Base-by-base conservation (phyloP, 2,329 filamentous ascomycete genomes). In the Amphichorda felina region DNA sequence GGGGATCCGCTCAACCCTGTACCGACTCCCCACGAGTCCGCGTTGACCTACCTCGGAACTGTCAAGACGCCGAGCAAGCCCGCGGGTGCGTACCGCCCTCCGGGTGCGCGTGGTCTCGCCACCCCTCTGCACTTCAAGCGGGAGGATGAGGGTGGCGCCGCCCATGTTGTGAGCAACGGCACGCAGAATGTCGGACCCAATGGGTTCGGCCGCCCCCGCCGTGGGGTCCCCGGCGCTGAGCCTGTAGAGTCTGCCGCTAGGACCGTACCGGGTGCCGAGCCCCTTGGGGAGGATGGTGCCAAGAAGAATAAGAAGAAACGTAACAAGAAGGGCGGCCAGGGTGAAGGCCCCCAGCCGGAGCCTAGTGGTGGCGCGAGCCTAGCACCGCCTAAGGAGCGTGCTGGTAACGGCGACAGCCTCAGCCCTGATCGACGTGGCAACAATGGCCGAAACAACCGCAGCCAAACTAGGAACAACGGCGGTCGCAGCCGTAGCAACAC, bases 111-210 rank as follows among this genome's bases (percentile, higher is more conserved):
- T 46, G 91, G 91, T 35, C 78, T 82, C 43, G 73, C 78, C 36
- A 96, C 91, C 1, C 91, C 91, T 8, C 68, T 96, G 42, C 84
- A 91, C 48, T 98, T 96, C 68, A 94, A 94, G 70, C 86, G 91
- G 39, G 91, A 98, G 59, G 91, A 98, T 45, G 86, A 98, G 61
- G 91, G 91, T 35, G 91, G 91, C 36, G 83, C 83, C 8, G 88
- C 89, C 6, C 93, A 88, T 52, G 66, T 85, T 40, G 71, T 77
- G 47, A 79, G 83, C 57, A 89, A 91, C 44, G 86, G 85, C 51
- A 72, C 79, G 19, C 72, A 80, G 3, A 76, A 77, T n/a, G 58
- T 76, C 27, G 69, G 73, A 17, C 64, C 77, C 33, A 93, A 89
- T 50, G 85, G 83, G n/a, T 95, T 94, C 50, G 87, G 76, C 31